Evolutionary conservation across 2,329 filamentous ascomycete genomes (phyloP), one percentile per base, ranked within the genome.

Genomic region (Helotiales sp.): DNA sequence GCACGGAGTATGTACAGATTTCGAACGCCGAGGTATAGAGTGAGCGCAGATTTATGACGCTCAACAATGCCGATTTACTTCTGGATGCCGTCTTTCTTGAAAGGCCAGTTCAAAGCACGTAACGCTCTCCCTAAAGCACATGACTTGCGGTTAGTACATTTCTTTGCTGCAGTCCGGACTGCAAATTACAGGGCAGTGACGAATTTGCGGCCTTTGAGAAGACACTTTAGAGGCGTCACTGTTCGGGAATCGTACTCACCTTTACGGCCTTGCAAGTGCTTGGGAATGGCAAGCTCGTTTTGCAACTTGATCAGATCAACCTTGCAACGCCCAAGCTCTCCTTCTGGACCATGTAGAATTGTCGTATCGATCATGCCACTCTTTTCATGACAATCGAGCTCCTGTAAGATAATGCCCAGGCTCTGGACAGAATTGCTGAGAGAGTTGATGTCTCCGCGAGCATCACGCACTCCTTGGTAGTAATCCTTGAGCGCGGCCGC

Each of bases 101-200:
- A 65, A 12, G 63, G 66, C 63, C 62, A 67, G 50, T 49, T 59
- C 33, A 68, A 55, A 25, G 52, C 52, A 19, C 17, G 51, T 15
- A 48, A 5, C 27, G 22, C 13, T 42, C n/a, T n/a, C n/a, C n/a
- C n/a, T n/a, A n/a, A n/a, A n/a, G n/a, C n/a, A n/a, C n/a, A n/a
- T n/a, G n/a, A n/a, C n/a, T n/a, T n/a, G n/a, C n/a, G n/a, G n/a
- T n/a, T n/a, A n/a, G n/a, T n/a, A n/a, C n/a, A n/a, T n/a, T n/a
- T n/a, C n/a, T n/a, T n/a, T n/a, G n/a, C n/a, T n/a, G n/a, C n/a
- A n/a, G n/a, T n/a, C n/a, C n/a, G n/a, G n/a, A n/a, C n/a, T n/a
- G n/a, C n/a, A n/a, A n/a, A n/a, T n/a, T n/a, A n/a, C n/a, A n/a
- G n/a, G n/a, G n/a, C n/a, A n/a, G n/a, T n/a, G n/a, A n/a, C n/a